phyloP scores from a whole-genome alignment of 1,284 basidiomycete genomes.

The Leccinum cinnamomeum region DNA sequence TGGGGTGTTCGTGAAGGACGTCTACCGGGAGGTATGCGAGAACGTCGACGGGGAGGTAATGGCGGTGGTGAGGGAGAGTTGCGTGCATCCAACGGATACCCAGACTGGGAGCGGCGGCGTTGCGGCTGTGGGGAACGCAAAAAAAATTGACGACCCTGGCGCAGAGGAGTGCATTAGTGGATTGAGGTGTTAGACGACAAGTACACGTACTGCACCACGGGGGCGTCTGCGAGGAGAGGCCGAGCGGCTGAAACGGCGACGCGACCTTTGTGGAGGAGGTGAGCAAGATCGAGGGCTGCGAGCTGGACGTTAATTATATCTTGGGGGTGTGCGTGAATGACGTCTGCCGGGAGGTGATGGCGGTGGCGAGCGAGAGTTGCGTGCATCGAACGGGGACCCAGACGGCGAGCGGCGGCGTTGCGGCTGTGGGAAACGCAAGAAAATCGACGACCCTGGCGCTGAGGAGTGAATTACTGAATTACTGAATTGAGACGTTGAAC shows the following conservation, averaged over 20 bases:
- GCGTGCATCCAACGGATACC: too few species aligned
- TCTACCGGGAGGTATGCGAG: too few species aligned
- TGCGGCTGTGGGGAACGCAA: too few species aligned
- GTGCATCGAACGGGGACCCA: conserved; percentile 34
- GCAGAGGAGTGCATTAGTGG: too few species aligned
- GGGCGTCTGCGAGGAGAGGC: conserved; percentile 37
- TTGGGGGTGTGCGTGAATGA: conserved; percentile 39
- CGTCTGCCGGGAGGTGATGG: conserved; percentile 33
- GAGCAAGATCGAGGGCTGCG: conserved; percentile 34
- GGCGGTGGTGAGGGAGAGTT: too few species aligned
- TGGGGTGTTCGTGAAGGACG: too few species aligned
- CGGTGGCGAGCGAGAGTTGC: conserved; percentile 48
- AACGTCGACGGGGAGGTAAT: too few species aligned
- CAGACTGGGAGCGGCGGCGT: too few species aligned
- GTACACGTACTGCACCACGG: conserved; percentile 14
- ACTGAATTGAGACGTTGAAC: not conserved
- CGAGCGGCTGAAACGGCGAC: conserved; percentile 31
- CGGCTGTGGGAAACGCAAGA: conserved; percentile 39
- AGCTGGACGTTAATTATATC: conserved; percentile 19
- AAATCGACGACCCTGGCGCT: conserved; percentile 39
- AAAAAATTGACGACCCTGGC: too few species aligned
- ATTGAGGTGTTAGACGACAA: too few species aligned
- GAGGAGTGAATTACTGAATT: conserved; percentile 21
- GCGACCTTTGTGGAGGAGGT: conserved; percentile 27
- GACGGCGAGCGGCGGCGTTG: conserved; percentile 34